Evolutionary conservation across 1,284 basidiomycete species (phyloP).

Genomic region (Irpex rosettiformis): DNA sequence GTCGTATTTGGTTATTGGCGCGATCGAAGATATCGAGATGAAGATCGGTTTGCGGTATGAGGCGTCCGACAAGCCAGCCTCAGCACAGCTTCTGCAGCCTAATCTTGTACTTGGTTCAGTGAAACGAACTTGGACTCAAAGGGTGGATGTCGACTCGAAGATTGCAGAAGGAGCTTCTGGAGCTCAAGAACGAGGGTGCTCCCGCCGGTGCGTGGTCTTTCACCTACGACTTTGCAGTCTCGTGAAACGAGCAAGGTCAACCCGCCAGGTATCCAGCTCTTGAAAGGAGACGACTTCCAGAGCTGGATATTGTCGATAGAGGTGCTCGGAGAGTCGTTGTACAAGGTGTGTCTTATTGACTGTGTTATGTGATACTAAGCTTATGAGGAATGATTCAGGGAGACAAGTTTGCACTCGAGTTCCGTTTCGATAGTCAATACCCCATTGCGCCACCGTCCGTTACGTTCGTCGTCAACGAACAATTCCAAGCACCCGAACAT

Average conservation of each 20-base stretch:
- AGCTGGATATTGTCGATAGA: conserved; percentile 74
- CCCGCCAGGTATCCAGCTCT: conserved; percentile 58
- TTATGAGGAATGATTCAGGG: conserved; percentile 38
- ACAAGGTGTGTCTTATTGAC: conserved; percentile 49
- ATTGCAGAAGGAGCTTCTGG: conserved; percentile 68
- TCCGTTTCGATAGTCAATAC: conserved; percentile 72
- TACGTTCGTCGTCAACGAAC: conserved; percentile 68
- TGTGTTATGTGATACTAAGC: not conserved
- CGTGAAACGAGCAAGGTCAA: not conserved
- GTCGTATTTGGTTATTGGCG: conserved; percentile 1
- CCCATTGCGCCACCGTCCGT: conserved; percentile 83
- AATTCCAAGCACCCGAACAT: conserved; percentile 63
- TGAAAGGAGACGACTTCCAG: conserved; percentile 70
- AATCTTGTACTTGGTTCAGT: no score
- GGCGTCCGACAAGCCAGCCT: not conserved
- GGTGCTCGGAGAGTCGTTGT: conserved; percentile 75
- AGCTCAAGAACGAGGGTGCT: conserved; percentile 66
- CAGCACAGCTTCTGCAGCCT: no score
- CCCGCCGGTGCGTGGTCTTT: conserved; percentile 56
- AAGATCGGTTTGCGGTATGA: not conserved
- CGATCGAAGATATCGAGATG: not conserved
- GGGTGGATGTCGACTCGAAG: conserved; percentile 33
- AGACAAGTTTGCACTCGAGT: conserved; percentile 73
- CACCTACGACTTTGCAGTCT: no score
- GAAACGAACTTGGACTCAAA: not conserved